Evolutionary conservation across 140 eudicot species (phyloP).

Genomic region (Cichorium intybus): DNA sequence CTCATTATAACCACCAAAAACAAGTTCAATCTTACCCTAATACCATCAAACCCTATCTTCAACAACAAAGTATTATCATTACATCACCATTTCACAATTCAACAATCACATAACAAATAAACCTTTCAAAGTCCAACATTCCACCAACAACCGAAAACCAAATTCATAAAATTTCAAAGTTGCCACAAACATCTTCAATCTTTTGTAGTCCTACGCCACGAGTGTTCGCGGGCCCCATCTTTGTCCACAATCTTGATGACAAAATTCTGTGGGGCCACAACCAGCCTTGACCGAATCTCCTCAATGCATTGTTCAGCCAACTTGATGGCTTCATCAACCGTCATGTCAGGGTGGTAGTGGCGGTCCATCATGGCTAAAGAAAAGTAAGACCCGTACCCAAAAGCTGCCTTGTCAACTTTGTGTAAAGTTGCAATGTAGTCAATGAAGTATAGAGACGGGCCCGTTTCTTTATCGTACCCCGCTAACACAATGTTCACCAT

Average conservation of each 20-base stretch:
- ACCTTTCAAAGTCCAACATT: slow-evolving; percentile 11
- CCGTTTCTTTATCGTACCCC: slow-evolving; percentile 81
- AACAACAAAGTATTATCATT: slow-evolving; percentile 16
- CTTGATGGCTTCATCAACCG: slow-evolving; percentile 86
- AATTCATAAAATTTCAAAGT: slow-evolving; percentile 20
- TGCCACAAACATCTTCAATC: slow-evolving; percentile 29
- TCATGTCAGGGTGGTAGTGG: slow-evolving; percentile 79
- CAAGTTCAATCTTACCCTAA: no score
- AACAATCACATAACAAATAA: slow-evolving; percentile 18
- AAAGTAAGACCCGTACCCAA: slow-evolving; percentile 95
- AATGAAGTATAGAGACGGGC: slow-evolving; percentile 81
- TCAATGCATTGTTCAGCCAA: slow-evolving; percentile 81
- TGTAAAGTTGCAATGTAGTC: slow-evolving; percentile 95
- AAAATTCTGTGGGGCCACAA: slow-evolving; percentile 95
- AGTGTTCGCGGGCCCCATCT: slow-evolving; percentile 86
- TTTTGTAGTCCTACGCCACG: slow-evolving; percentile 83
- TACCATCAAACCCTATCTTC: no score
- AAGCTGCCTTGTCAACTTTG: slow-evolving; percentile 92
- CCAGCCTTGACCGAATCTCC: slow-evolving; percentile 87
- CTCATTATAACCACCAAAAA: no score
- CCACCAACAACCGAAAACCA: slow-evolving; percentile 7
- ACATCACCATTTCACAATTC: not conserved
- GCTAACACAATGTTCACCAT: slow-evolving; percentile 81
- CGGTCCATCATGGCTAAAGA: slow-evolving; percentile 98
- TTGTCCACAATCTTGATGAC: slow-evolving; percentile 93